Evolutionary conservation across 2,329 filamentous ascomycete genomes (phyloP).

Genomic region (Trichoderma sp.): DNA sequence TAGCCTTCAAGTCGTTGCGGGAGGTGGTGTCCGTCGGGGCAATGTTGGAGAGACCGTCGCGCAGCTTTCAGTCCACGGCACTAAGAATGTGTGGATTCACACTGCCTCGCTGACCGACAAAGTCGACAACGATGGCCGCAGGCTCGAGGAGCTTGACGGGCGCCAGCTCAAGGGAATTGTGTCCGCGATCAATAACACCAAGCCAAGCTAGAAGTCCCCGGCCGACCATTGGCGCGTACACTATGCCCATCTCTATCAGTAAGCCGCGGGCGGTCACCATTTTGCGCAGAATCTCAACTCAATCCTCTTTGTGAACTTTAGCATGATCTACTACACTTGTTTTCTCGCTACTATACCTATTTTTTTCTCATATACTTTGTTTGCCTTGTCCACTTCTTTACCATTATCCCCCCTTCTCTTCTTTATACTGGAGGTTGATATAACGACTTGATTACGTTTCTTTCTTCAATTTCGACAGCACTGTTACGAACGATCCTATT

Average conservation of each 20-base stretch:
- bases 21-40: slow-evolving; percentile 54
- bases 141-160: slow-evolving; percentile 35
- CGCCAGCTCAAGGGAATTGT: slow-evolving; percentile 35
- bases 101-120: slow-evolving; percentile 44
- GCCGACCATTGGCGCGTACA: slow-evolving; percentile 36
- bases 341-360: neutral
- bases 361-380: neutral
- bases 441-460: neutral
- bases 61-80: slow-evolving; percentile 35
- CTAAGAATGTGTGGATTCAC: slow-evolving; percentile 49
- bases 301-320: neutral
- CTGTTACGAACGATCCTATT: neutral
- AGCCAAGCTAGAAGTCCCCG: slow-evolving; percentile 38
- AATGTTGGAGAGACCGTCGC: slow-evolving; percentile 43
- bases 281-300: neutral
- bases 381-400: neutral
- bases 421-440: neutral
- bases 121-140: slow-evolving; percentile 23
- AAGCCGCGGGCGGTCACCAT: neutral
- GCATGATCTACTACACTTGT: neutral
- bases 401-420: neutral
- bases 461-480: neutral
- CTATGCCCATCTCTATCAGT: slow-evolving; percentile 28
- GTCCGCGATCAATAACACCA: slow-evolving; percentile 32
- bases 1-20: slow-evolving; percentile 54